Evolutionary conservation across 345 rosid species (phyloP).

Genomic region (Lumnitzera racemosa): DNA sequence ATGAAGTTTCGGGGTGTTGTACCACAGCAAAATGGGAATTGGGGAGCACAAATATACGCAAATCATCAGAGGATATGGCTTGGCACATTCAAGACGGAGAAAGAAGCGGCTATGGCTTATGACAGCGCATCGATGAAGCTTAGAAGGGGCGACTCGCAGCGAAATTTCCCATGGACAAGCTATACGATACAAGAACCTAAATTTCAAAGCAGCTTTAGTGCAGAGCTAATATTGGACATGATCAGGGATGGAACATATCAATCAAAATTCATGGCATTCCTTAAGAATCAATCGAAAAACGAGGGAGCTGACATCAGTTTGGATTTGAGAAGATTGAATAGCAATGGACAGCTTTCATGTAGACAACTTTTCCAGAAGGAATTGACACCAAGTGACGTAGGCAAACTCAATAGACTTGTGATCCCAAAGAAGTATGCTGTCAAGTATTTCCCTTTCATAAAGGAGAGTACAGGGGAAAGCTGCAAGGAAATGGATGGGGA

Average conservation of each 20-base stretch:
- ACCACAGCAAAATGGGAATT: slow-evolving; percentile 47
- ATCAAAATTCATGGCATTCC: slow-evolving; percentile 35
- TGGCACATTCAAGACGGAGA: slow-evolving; percentile 49
- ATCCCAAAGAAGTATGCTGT: slow-evolving; percentile 71
- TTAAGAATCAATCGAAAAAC: slow-evolving; percentile 14
- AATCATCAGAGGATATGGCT: slow-evolving; percentile 54
- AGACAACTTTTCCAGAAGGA: slow-evolving; percentile 58
- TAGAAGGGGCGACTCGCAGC: slow-evolving; percentile 27
- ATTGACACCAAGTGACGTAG: slow-evolving; percentile 89
- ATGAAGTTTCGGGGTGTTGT: slow-evolving; percentile 43
- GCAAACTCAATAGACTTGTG: slow-evolving; percentile 80
- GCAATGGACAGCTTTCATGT: slow-evolving; percentile 17
- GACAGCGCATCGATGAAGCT: slow-evolving; percentile 59
- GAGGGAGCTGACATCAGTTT: background rate
- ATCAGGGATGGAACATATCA: slow-evolving; percentile 58
- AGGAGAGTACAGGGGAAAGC: slow-evolving; percentile 11
- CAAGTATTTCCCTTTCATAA: slow-evolving; percentile 41
- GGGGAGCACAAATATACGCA: slow-evolving; percentile 66
- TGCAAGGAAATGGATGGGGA: background rate
- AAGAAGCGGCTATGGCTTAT: slow-evolving; percentile 62
- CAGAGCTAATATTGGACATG: slow-evolving; percentile 40
- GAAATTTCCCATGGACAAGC: slow-evolving; percentile 32
- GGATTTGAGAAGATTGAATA: slow-evolving; percentile 9
- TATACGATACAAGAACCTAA: slow-evolving; percentile 22
- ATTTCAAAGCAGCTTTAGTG: slow-evolving; percentile 31